Evolutionary conservation across 306 rosid species (phyloP), one percentile per base, ranked within the genome.

Genomic region (Medicago arabica): DNA sequence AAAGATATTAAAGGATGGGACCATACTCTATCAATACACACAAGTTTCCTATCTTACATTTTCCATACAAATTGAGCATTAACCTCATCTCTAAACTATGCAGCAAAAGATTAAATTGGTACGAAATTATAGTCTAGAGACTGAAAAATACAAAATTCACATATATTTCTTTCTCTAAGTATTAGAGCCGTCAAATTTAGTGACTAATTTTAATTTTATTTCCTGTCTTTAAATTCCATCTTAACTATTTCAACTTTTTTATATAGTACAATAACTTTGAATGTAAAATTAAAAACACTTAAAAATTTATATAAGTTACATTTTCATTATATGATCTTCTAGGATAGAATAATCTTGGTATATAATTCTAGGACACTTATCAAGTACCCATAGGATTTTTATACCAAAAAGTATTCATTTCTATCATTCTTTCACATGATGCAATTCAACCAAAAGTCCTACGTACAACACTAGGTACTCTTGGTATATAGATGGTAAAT

Each of bases 1-100:
- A 77, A 82, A 58, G 69, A 72, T 18, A 50, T 72, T 38, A 67
- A 80, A 82, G 85, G 46, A 77, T 18, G 79, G 82, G 82, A 77
- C 82, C 85, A 77, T 66, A 15, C 59, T 5, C 25, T 50, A 67
- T 77, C 67, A 72, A 72, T 82, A 17, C 82, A 59, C 18, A 72
- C 12, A 80, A 39, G 18, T 82, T 77, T 71, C 41, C 11, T 2
- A 36, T 82, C 72, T 72, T 28, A 82, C 13, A 72, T 10, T 67
- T 66, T 40, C 60, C 50, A 72, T 77, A 72, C 23, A 25, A 64
- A 65, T 76, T 81, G 6, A 76, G 38, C 64, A 57, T 51, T 43
- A 60, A 62, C 47, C 10, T 43, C 23, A 54, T 70, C 21, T 51
- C 18, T 6, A 31, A 70, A n/a, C n/a, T n/a, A n/a, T n/a, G n/a